Percentiles rank a stretch among this genome's conserved stretches.
phyloP scores from a whole-genome alignment of 2,329 filamentous ascomycete genomes.

The Venturia asperata region DNA sequence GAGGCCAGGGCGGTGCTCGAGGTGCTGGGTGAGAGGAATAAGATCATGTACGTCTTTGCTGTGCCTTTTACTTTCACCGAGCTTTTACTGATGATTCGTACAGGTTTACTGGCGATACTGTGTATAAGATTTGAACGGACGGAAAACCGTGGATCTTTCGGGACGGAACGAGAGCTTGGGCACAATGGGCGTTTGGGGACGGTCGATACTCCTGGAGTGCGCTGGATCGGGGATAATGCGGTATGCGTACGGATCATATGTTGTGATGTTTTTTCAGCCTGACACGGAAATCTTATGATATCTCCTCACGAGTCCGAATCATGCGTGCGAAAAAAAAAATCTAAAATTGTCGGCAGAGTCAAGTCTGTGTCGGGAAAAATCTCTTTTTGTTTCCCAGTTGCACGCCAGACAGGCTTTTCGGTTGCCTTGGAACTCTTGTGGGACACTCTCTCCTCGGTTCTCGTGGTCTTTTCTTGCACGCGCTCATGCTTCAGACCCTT shows the following conservation, averaged over 20 bases:
- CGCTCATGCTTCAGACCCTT: background rate
- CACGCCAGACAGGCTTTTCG: background rate
- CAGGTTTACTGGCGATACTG: constrained; percentile 37
- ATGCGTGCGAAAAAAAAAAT: background rate
- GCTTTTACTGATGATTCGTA: background rate
- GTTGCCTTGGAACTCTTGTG: no score
- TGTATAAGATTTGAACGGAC: constrained; percentile 41
- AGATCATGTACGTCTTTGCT: constrained; percentile 71
- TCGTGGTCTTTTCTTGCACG: background rate
- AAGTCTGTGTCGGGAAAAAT: background rate
- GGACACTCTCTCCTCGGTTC: no score
- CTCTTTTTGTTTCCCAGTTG: background rate
- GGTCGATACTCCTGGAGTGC: background rate
- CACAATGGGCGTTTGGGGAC: background rate
- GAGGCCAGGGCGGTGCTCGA: constrained; percentile 74
- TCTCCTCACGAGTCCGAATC: background rate
- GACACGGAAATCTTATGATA: background rate
- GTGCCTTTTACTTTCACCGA: background rate
- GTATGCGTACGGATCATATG: constrained; percentile 2
- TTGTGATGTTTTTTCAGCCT: background rate
- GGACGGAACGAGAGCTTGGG: background rate
- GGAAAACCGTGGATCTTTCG: background rate
- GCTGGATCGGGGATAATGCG: background rate
- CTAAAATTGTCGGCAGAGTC: background rate
- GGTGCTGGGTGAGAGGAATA: constrained; percentile 73